A percentile compares a stretch with the other conserved stretches of the same genome.
Conservation (phyloP, 805 yeast genomes). For the Teunomyces pallodes region DNA sequence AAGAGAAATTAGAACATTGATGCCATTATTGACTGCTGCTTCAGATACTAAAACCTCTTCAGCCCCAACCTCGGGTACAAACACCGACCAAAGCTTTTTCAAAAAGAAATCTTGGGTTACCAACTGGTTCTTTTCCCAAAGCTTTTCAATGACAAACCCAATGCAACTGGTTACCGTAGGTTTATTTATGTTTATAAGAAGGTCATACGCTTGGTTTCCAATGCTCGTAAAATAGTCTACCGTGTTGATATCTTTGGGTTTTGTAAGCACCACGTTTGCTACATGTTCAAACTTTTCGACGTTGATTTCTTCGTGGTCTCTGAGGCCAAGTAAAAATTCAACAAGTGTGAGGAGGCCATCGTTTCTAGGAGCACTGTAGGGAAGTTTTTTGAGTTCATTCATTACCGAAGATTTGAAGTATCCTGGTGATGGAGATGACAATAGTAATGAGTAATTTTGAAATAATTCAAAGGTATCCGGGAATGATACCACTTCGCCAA, state of each 20-base stretch:
- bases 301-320: slow-evolving; percentile 70
- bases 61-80: slow-evolving; percentile 32
- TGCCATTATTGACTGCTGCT: slow-evolving; percentile 53
- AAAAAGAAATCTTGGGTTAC: slow-evolving; percentile 62
- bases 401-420: slow-evolving; percentile 49
- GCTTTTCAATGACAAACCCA: slow-evolving; percentile 49
- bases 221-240: slow-evolving; percentile 54
- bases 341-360: slow-evolving; percentile 74
- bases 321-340: slow-evolving; percentile 72
- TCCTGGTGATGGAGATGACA: slow-evolving; percentile 47
- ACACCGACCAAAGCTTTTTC: slow-evolving; percentile 43
- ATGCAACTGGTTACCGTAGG: slow-evolving; percentile 59
- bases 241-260: slow-evolving; percentile 52
- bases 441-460: slow-evolving; percentile 55
- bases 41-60: slow-evolving; percentile 40
- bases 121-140: slow-evolving; percentile 48
- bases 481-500: slow-evolving; percentile 21
- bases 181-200: slow-evolving; percentile 57
- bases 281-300: slow-evolving; percentile 66
- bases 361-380: slow-evolving; percentile 46
- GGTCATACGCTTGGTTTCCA: slow-evolving; percentile 59
- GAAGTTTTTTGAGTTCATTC: slow-evolving; percentile 50
- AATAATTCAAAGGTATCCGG: slow-evolving; percentile 70
- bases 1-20: slow-evolving; percentile 66
- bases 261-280: slow-evolving; percentile 59